Base-by-base conservation (phyloP, 2,329 filamentous ascomycete species). In the Alternaria infectoria region DNA sequence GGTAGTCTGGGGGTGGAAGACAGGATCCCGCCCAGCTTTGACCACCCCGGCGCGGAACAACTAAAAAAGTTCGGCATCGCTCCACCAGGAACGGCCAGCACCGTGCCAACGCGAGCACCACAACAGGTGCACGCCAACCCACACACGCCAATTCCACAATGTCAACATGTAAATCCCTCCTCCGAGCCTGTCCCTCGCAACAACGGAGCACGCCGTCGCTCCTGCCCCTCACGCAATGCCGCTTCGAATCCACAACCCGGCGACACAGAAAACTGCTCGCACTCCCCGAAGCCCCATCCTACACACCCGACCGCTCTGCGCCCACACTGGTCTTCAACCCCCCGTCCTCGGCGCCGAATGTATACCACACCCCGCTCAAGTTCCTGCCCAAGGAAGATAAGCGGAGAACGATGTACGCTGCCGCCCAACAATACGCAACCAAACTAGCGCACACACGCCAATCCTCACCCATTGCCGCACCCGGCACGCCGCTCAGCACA, bases 311-410 rank as follows among this genome's bases (percentile, higher is more conserved):
- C 13, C 62, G 49, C 69, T 69, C 68, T 63, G 68, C 60, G 67
- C 80, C 77, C 6, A 73, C 71, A 2, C 59, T 80, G 2, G 62
- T 91, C 75, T 88, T 88, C 83, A 91, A 91, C 69, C 89, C 89
- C 36, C 89, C 89, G 1, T 87, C 88, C 7, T 86, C 87, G 26
- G 85, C 86, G 7, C 88, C 89, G 8, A 88, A 84, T 64, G 85
- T 88, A 23, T 89, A 88, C 72, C 86, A 89, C 74, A 91, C 89
- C 2, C 89, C 89, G 2, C 79, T 83, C 26, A 88, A 89, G 68
- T 91, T 91, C 75, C 83, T 91, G 8, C 89, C 89, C 6, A 75
- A 82, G 57, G 81, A 83, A 66, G 89, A 91, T 78, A 81, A 83
- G 21, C 83, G 89, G 59, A 80, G 83, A 65, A 72, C 76, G 45